Evolutionary conservation across 1,139 yeast genomes (phyloP).

Genomic region (Kurtzmaniella quercitrusa): DNA sequence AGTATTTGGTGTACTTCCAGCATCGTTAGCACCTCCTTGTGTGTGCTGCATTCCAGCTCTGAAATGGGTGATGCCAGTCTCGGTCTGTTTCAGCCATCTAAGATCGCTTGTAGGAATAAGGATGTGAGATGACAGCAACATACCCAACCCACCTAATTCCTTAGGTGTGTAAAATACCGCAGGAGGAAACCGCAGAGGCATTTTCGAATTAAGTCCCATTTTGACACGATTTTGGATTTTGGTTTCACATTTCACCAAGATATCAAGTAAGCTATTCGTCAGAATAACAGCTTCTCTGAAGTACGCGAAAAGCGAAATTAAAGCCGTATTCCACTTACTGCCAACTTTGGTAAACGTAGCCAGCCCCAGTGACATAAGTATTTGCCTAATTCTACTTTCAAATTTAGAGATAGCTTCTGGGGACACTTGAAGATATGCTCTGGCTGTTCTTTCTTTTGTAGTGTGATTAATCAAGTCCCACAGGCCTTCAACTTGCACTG

Average conservation of each 20-base stretch:
- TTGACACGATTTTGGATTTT: conserved; percentile 92
- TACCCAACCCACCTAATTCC: conserved; percentile 95
- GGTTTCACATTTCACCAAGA: conserved; percentile 87
- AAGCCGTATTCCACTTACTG: conserved; percentile 93
- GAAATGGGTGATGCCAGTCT: conserved; percentile 92
- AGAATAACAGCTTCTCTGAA: conserved; percentile 91
- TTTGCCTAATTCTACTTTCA: conserved; percentile 81
- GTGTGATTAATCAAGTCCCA: conserved; percentile 80
- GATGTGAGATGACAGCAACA: conserved; percentile 96
- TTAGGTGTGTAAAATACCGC: conserved; percentile 98
- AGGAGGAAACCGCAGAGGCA: conserved; percentile 99
- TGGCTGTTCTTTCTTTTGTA: conserved; percentile 85
- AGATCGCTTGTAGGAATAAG: conserved; percentile 91
- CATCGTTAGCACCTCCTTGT: conserved; percentile 25
- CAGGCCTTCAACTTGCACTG: conserved; percentile 61
- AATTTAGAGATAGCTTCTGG: conserved; percentile 76
- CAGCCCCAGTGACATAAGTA: conserved; percentile 93
- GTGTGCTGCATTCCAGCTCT: conserved; percentile 88
- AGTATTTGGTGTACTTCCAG: conserved; percentile 43
- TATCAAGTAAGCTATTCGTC: conserved; percentile 74
- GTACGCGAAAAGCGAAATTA: conserved; percentile 81
- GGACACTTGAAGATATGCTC: conserved; percentile 82
- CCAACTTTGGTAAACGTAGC: conserved; percentile 94
- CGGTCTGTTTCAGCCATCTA: conserved; percentile 90
- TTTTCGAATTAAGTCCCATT: conserved; percentile 91